Evolutionary conservation across 768 basidiomycete species (phyloP).

Genomic region (Saitozyma podzolica): DNA sequence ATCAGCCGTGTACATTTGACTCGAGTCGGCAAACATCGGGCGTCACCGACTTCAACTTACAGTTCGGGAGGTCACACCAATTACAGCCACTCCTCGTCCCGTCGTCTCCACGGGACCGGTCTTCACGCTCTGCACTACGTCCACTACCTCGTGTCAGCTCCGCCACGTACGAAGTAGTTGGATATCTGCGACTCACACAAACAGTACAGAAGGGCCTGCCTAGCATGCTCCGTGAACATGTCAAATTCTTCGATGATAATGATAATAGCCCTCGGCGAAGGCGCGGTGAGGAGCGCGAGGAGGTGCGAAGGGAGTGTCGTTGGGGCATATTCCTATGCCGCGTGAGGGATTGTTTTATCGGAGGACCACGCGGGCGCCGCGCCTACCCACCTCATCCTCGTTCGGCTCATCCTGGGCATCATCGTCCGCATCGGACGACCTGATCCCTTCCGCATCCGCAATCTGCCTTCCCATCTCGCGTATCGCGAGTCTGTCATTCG

Average conservation of each 20-base stretch:
- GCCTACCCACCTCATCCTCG: constrained; percentile 38
- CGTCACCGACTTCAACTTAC: constrained; percentile 34
- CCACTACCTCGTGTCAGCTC: constrained; percentile 56
- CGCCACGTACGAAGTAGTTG: not conserved
- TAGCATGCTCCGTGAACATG: constrained; percentile 83
- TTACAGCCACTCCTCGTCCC: constrained; percentile 68
- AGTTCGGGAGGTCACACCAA: constrained; percentile 82
- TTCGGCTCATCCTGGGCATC: constrained; percentile 51
- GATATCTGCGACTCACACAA: constrained; percentile 60
- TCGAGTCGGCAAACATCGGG: not conserved
- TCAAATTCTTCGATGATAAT: constrained; percentile 91
- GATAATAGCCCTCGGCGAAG: constrained; percentile 70
- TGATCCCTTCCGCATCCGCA: constrained; percentile 58
- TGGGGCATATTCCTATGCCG: constrained; percentile 46
- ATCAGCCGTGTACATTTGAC: not conserved
- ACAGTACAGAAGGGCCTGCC: constrained; percentile 92
- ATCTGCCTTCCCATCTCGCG: constrained; percentile 88
- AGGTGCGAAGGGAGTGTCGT: constrained; percentile 66
- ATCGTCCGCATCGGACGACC: constrained; percentile 28
- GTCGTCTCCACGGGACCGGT: constrained; percentile 60
- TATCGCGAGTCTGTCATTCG: constrained; percentile 83
- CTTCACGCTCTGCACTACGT: constrained; percentile 75
- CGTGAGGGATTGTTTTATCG: constrained; percentile 52
- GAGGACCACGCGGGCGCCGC: not conserved
- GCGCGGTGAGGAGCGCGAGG: constrained; percentile 49